Percentiles rank a stretch among this genome's conserved stretches.
Evolutionary conservation across 2,329 filamentous ascomycete species (phyloP).

Genomic region (Monilinia aucupariae): DNA sequence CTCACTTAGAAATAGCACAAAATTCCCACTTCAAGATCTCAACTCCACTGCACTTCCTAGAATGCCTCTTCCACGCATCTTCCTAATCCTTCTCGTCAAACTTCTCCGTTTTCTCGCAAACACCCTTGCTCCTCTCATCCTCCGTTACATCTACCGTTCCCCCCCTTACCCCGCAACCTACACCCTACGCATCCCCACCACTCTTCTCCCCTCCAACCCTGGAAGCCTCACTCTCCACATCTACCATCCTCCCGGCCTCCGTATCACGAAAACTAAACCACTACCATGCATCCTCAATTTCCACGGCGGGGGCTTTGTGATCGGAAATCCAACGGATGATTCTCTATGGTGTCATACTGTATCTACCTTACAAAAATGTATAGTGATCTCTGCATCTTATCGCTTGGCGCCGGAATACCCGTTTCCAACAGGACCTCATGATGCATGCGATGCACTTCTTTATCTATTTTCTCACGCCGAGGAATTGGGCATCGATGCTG

Average conservation of each 20-base stretch:
- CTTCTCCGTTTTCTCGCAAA: constrained; percentile 8
- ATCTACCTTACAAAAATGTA: constrained; percentile 38
- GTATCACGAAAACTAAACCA: background rate
- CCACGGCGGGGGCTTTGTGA: constrained; percentile 37
- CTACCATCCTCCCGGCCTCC: constrained; percentile 1
- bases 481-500: constrained; percentile 21
- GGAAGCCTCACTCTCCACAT: constrained; percentile 3
- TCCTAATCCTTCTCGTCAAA: constrained; percentile 8
- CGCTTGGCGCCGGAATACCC: constrained; percentile 43
- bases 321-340: constrained; percentile 36
- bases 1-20: background rate
- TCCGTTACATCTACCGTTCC: background rate
- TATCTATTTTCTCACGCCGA: constrained; percentile 25
- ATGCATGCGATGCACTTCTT: constrained; percentile 45
- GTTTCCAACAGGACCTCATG: constrained; percentile 42
- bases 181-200: background rate
- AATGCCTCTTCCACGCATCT: constrained; percentile 10
- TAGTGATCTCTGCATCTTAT: constrained; percentile 41
- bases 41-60: background rate
- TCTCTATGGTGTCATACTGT: constrained; percentile 34
- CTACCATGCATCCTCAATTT: constrained; percentile 35
- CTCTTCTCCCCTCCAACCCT: background rate
- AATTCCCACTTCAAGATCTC: background rate
- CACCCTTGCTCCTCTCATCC: constrained; percentile 3
- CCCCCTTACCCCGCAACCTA: background rate